Conservation (phyloP, 345 rosid genomes). For the Diplotaxis tenuifolia region DNA sequence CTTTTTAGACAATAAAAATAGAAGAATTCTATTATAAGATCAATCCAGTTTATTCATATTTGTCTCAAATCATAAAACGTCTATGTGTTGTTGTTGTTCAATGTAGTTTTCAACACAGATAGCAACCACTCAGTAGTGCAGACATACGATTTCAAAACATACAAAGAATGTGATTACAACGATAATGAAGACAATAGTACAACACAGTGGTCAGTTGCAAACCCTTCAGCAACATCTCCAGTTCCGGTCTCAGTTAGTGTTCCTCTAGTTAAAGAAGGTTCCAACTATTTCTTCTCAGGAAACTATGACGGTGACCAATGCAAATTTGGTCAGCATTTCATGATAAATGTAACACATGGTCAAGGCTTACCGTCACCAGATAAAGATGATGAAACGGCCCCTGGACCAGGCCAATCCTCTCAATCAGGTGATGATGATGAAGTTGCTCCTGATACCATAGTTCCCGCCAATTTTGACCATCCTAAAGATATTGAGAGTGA, state of each 20-base stretch:
- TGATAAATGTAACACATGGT: conserved; percentile 74
- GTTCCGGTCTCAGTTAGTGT: conserved; percentile 54
- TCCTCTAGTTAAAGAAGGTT: conserved; percentile 74
- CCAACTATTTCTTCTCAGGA: conserved; percentile 72
- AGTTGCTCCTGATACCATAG: conserved; percentile 68
- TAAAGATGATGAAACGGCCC: conserved; percentile 39
- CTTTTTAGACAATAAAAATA: no score
- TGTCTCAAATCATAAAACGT: not conserved
- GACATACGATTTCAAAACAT: conserved; percentile 73
- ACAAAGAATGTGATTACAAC: conserved; percentile 67
- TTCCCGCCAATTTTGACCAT: conserved; percentile 63
- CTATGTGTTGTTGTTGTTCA: conserved; percentile 10
- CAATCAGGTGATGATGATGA: conserved; percentile 56
- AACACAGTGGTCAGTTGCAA: conserved; percentile 57
- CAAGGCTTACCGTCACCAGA: conserved; percentile 63
- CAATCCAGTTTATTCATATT: no score
- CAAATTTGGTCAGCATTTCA: conserved; percentile 59
- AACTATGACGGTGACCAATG: conserved; percentile 96
- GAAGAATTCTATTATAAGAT: no score
- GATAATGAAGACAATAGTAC: conserved; percentile 53
- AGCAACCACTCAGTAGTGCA: conserved; percentile 85
- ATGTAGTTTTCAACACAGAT: conserved; percentile 87
- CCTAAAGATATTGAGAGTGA: conserved; percentile 49
- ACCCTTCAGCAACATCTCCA: conserved; percentile 74
- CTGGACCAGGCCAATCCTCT: conserved; percentile 52